Percentiles rank a stretch among this genome's conserved stretches.
These are phyloP conservation scores for Colletotrichum shisoi DNA, from an alignment of 2,329 filamentous ascomycete species.

Conservation along the genomic window DNA sequence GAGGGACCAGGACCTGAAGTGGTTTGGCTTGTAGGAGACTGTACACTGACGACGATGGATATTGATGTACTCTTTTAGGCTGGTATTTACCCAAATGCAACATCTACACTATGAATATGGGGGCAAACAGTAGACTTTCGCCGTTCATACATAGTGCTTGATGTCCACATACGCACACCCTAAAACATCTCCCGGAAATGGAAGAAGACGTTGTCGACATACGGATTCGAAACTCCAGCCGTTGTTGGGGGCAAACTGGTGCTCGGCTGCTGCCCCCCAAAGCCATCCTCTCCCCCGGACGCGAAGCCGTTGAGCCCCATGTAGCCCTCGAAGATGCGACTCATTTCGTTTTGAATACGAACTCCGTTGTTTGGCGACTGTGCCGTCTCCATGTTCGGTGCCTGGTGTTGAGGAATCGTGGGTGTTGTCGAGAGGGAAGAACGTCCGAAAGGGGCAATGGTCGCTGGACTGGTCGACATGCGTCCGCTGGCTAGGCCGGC, in stretches of 20 bases:
- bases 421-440: constrained; percentile 42
- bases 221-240: constrained; percentile 39
- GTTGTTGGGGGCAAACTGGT: constrained; percentile 39
- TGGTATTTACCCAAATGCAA: constrained; percentile 1
- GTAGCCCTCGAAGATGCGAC: constrained; percentile 55
- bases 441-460: constrained; percentile 44
- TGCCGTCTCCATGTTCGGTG: constrained; percentile 21
- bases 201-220: constrained; percentile 48
- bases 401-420: constrained; percentile 34
- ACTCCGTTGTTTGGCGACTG: constrained; percentile 52
- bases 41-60: not conserved
- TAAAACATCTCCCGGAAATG: constrained; percentile 53
- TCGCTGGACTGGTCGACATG: constrained; percentile 39
- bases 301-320: constrained; percentile 50
- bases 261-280: constrained; percentile 41
- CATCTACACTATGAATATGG: constrained; percentile 10
- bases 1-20: constrained; percentile 39
- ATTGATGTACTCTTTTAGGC: constrained; percentile 4
- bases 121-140: not conserved
- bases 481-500: constrained; percentile 60
- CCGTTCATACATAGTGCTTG: not conserved
- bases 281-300: constrained; percentile 44
- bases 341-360: constrained; percentile 63
- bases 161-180: not conserved
- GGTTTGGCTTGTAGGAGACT: constrained; percentile 39